Conservation (phyloP, 441 rosid genomes). For the Capsella rubella region DNA sequence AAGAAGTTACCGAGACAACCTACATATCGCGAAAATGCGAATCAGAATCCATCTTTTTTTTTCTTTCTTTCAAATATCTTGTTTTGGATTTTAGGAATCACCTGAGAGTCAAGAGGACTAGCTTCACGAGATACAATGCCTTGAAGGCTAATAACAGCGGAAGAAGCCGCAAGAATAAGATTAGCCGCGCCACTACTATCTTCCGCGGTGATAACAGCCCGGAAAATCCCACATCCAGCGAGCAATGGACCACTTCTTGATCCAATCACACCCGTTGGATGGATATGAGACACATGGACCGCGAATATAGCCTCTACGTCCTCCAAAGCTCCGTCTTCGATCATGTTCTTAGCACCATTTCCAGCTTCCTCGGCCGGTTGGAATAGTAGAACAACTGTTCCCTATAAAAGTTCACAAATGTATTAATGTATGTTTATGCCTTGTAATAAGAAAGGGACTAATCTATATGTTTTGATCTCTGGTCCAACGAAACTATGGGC, state of each 20-base stretch:
- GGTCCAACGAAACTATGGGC: neutral
- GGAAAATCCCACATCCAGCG: constrained; percentile 92
- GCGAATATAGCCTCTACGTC: constrained; percentile 85
- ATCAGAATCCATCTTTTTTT: neutral
- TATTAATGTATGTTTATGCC: neutral
- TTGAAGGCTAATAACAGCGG: constrained; percentile 79
- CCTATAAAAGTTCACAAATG: constrained; percentile 49
- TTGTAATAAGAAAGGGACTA: neutral
- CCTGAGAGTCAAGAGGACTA: constrained; percentile 87
- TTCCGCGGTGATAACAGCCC: constrained; percentile 59
- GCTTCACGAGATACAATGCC: constrained; percentile 92
- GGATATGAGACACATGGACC: constrained; percentile 79
- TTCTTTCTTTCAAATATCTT: neutral
- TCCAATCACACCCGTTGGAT: constrained; percentile 75
- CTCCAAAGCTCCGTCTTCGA: constrained; percentile 74
- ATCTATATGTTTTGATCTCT: neutral
- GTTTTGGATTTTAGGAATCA: constrained; percentile 6
- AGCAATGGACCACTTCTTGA: constrained; percentile 88
- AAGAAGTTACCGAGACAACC: constrained; percentile 88
- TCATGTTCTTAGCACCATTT: constrained; percentile 87
- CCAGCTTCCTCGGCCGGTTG: constrained; percentile 99
- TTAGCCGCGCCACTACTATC: constrained; percentile 45
- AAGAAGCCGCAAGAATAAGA: constrained; percentile 78
- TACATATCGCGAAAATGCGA: constrained; percentile 13
- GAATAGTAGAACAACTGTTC: constrained; percentile 78